A percentile compares a stretch with the other conserved stretches of the same genome.
Evolutionary conservation across 2,329 filamentous ascomycete species (phyloP).

Genomic region (Trichocomaceae sp.): DNA sequence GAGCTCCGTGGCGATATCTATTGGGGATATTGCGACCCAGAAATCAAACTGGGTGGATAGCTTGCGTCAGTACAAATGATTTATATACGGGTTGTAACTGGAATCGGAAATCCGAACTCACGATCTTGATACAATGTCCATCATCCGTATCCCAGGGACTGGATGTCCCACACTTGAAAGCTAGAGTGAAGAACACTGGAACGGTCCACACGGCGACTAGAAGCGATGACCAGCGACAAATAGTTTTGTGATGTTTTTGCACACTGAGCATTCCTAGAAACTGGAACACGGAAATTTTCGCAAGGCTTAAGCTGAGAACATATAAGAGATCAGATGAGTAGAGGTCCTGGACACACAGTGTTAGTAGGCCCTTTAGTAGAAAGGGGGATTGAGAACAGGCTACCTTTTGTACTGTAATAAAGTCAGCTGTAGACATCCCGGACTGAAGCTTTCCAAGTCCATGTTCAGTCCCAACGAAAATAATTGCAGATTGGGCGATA

Average conservation of each 20-base stretch:
- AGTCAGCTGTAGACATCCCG: not conserved
- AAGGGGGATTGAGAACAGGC: not conserved
- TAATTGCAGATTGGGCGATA: not conserved
- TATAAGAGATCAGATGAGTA: slow-evolving; percentile 2
- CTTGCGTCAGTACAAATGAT: not conserved
- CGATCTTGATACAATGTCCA: slow-evolving; percentile 5
- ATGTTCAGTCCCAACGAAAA: not conserved
- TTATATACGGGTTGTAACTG: not conserved
- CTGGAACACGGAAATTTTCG: not conserved
- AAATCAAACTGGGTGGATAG: not conserved
- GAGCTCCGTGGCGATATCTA: not conserved
- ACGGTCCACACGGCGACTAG: slow-evolving; percentile 1
- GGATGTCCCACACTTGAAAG: slow-evolving; percentile 1
- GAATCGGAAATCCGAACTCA: not conserved
- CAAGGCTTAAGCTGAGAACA: slow-evolving; percentile 3
- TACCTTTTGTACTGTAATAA: slow-evolving; percentile 1
- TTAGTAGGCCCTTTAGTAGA: not conserved
- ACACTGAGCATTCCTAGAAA: slow-evolving; percentile 1
- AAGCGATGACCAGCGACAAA: slow-evolving; percentile 1
- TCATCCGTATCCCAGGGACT: not conserved
- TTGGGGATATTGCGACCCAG: slow-evolving; percentile 1
- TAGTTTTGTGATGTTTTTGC: not conserved
- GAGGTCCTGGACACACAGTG: not conserved
- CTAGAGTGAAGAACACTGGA: slow-evolving; percentile 1
- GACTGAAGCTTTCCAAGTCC: slow-evolving; percentile 3